Evolutionary conservation across 2,329 filamentous ascomycete species (phyloP).

Genomic region (Colletotrichum plurivorum): DNA sequence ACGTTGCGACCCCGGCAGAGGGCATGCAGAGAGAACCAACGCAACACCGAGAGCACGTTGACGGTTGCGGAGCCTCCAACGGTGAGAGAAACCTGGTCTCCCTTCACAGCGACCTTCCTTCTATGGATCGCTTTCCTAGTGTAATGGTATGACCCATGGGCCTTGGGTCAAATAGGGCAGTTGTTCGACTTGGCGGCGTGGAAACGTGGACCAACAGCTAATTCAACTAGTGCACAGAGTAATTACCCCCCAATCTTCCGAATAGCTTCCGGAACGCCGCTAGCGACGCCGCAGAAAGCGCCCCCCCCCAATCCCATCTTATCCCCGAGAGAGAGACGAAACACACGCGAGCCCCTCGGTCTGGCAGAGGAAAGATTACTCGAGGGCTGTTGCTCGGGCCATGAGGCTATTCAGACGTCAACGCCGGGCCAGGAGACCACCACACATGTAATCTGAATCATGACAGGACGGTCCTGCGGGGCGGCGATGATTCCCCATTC

Average conservation of each 20-base stretch:
- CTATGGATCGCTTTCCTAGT: background rate
- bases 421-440: background rate
- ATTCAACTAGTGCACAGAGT: no score
- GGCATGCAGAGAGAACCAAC: background rate
- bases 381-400: constrained; percentile 1
- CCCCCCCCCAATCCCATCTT: no score
- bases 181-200: background rate
- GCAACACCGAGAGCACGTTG: background rate
- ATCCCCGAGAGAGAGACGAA: no score
- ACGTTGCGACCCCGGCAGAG: background rate
- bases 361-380: background rate
- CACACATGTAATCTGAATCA: no score
- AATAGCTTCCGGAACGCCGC: background rate
- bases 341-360: background rate
- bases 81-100: no score
- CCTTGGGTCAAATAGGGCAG: background rate
- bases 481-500: no score
- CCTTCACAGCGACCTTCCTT: background rate
- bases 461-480: no score
- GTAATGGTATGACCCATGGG: background rate
- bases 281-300: background rate
- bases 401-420: constrained; percentile 36
- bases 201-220: background rate
- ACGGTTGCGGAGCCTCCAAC: background rate
- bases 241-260: background rate